phyloP scores from a whole-genome alignment of 495 filamentous ascomycete species.

The Penicillium soppii region DNA sequence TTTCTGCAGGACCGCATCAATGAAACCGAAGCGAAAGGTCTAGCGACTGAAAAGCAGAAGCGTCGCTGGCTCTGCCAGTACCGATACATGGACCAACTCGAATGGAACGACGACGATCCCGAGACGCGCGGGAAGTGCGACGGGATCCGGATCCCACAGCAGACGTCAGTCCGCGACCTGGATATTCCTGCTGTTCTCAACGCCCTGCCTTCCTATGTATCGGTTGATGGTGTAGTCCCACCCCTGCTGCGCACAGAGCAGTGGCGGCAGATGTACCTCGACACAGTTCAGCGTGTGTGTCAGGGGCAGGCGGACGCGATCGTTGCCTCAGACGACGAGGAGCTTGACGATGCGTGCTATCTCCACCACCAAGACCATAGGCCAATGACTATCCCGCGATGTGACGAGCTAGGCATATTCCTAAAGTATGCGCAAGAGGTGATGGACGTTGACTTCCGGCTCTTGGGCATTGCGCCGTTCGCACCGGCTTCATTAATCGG shows the following conservation, averaged over 20 bases:
- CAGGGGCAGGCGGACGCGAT: neutral
- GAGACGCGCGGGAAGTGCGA: neutral
- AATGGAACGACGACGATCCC: neutral
- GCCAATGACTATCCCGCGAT: neutral
- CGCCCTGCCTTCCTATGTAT: no score
- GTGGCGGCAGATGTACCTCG: constrained; percentile 4
- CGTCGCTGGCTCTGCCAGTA: neutral
- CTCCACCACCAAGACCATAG: no score
- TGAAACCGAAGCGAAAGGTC: constrained; percentile 5
- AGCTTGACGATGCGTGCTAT: neutral
- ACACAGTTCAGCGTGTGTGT: neutral
- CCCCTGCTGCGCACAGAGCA: neutral
- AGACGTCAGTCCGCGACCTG: neutral
- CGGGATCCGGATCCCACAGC: neutral
- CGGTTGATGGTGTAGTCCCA: constrained; percentile 5
- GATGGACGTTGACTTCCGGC: neutral
- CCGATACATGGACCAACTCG: neutral
- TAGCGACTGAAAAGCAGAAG: constrained; percentile 1
- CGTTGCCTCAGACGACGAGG: neutral
- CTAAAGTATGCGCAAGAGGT: constrained; percentile 5
- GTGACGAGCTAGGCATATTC: constrained; percentile 1
- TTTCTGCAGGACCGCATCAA: constrained; percentile 5
- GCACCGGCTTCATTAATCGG: neutral
- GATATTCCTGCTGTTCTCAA: no score
- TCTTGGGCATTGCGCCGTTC: neutral